Conservation (phyloP, 2,329 filamentous ascomycete genomes). For the Fusarium pininemorale region DNA sequence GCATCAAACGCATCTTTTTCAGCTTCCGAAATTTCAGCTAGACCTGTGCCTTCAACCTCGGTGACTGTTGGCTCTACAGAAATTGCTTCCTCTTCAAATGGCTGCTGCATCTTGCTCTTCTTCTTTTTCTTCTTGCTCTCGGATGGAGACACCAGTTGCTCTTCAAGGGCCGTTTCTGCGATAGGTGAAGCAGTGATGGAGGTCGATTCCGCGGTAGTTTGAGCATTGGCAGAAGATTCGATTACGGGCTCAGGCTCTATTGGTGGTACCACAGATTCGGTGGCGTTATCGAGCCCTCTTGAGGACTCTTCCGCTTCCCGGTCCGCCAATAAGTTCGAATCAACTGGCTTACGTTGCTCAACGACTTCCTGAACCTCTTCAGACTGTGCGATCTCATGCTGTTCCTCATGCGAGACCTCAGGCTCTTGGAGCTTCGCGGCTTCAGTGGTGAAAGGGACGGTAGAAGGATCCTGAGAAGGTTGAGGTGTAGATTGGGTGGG, state of each 20-base stretch:
- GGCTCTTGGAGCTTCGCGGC: neutral
- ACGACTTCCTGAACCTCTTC: neutral
- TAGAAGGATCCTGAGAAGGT: neutral
- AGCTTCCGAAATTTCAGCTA: neutral
- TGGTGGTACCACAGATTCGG: slow-evolving; percentile 2
- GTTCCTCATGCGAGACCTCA: neutral
- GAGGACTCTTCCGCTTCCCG: neutral
- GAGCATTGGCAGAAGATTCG: neutral
- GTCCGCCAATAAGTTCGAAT: neutral
- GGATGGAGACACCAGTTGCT: slow-evolving; percentile 6
- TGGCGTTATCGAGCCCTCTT: neutral
- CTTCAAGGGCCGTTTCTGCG: neutral
- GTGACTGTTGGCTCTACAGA: neutral
- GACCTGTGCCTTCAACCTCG: neutral
- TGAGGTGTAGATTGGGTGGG: neutral
- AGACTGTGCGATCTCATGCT: neutral
- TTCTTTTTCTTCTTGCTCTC: slow-evolving; percentile 43
- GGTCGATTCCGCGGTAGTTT: slow-evolving; percentile 14
- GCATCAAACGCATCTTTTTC: slow-evolving; percentile 30
- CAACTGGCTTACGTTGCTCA: neutral
- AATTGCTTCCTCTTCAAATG: slow-evolving; percentile 6
- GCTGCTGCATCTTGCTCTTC: slow-evolving; percentile 31
- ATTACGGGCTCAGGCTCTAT: slow-evolving; percentile 6
- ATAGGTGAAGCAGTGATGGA: slow-evolving; percentile 3
- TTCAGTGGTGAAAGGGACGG: neutral